Percentiles rank a stretch among this genome's conserved stretches.
phyloP scores from a whole-genome alignment of 2,329 filamentous ascomycete genomes.

The Curvularia eragrostidis region DNA sequence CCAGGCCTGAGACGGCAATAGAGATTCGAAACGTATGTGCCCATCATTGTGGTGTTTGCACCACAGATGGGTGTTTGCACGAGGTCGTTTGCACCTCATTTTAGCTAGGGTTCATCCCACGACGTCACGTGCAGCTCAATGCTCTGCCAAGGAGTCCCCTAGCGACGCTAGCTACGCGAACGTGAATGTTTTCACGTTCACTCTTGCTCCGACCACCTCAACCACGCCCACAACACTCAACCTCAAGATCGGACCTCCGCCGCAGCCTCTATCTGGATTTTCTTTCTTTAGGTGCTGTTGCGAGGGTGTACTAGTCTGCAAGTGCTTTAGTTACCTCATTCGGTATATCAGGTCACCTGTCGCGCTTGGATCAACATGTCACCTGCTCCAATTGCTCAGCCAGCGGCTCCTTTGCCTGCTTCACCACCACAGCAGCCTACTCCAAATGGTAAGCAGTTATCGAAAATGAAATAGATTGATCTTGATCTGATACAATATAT shows the following conservation, averaged over 20 bases:
- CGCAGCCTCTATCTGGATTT: constrained; percentile 33
- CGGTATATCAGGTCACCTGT: constrained; percentile 35
- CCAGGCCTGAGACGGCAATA: background rate
- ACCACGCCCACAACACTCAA: constrained; percentile 31
- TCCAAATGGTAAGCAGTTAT: constrained; percentile 21
- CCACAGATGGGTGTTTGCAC: constrained; percentile 19
- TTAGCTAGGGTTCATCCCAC: constrained; percentile 17
- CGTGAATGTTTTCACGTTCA: constrained; percentile 50
- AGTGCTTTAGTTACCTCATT: constrained; percentile 19
- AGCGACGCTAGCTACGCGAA: constrained; percentile 47
- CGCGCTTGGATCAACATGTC: constrained; percentile 41
- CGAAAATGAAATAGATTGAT: background rate
- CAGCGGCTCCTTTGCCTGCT: constrained; percentile 30
- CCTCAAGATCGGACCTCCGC: constrained; percentile 20
- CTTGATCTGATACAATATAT: background rate
- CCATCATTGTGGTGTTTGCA: constrained; percentile 1
- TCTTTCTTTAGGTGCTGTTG: constrained; percentile 24
- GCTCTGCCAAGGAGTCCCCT: constrained; percentile 35
- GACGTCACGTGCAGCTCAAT: constrained; percentile 37
- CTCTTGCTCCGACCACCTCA: constrained; percentile 35
- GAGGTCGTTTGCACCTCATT: constrained; percentile 10
- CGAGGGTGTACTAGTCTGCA: background rate
- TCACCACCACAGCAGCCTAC: constrained; percentile 26
- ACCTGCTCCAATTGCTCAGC: constrained; percentile 41
- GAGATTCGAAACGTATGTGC: background rate